A percentile compares a stretch with the other conserved stretches of the same genome.
Evolutionary conservation across 768 basidiomycete species (phyloP).

Genomic region (Cyclocybe cylindracea): DNA sequence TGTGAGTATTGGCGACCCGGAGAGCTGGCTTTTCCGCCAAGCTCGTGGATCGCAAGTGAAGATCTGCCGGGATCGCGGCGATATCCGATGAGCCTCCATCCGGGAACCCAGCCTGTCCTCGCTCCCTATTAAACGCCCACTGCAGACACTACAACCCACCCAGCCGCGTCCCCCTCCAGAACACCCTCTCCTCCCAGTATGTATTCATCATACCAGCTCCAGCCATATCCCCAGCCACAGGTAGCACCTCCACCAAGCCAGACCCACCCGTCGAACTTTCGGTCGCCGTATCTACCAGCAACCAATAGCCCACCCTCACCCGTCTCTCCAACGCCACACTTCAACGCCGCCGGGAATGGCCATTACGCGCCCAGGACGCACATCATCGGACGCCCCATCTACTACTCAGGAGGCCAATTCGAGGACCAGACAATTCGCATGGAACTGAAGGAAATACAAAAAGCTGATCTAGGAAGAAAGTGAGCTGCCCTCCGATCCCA

Average conservation of each 20-base stretch:
- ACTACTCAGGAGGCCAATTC: conserved; percentile 62
- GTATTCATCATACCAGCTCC: conserved; percentile 11
- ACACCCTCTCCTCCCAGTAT: background rate
- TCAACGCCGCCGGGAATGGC: background rate
- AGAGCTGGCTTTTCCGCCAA: too few relatives aligned
- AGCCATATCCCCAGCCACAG: conserved; percentile 9
- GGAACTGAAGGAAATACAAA: conserved; percentile 60
- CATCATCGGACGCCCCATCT: conserved; percentile 51
- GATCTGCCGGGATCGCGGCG: conserved; percentile 16
- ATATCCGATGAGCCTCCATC: conserved; percentile 20
- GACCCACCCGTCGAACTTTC: background rate
- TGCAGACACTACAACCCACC: too few relatives aligned
- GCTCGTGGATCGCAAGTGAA: background rate
- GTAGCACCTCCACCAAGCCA: background rate
- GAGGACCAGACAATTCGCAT: conserved; percentile 56
- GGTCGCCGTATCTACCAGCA: background rate
- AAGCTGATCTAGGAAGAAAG: conserved; percentile 71
- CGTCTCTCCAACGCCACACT: background rate
- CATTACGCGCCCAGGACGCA: conserved; percentile 11
- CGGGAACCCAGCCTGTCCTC: conserved; percentile 13
- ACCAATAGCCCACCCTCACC: background rate
- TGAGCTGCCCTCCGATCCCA: conserved; percentile 23
- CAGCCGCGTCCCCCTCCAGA: background rate
- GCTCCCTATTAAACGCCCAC: background rate
- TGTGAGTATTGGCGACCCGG: too few relatives aligned